Percentiles rank a stretch among this genome's conserved stretches.
Evolutionary conservation across 305 asterid species (phyloP).

Genomic region (Fraxinus dipetala): DNA sequence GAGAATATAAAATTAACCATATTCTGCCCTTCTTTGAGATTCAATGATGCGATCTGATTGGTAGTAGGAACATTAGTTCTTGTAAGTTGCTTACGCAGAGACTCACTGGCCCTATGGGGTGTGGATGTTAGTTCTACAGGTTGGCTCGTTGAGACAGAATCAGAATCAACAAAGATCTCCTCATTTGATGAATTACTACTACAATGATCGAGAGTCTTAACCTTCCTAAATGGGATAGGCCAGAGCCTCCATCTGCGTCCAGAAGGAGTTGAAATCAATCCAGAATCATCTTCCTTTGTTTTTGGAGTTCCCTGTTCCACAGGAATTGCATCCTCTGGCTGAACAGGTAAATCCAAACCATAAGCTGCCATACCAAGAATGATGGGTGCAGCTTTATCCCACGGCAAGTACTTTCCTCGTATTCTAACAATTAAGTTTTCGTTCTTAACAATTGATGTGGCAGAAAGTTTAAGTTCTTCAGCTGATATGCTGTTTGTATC

Average conservation of each 20-base stretch:
- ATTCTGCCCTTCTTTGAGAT: conserved; percentile 54
- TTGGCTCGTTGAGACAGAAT: conserved; percentile 42
- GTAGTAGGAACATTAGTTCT: conserved; percentile 85
- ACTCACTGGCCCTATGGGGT: conserved; percentile 32
- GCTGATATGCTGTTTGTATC: conserved; percentile 48
- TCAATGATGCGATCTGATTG: conserved; percentile 76
- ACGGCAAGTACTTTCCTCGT: conserved; percentile 61
- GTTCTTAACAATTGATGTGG: conserved; percentile 40
- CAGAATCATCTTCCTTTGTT: conserved; percentile 42
- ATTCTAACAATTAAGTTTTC: conserved; percentile 31
- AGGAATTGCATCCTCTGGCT: conserved; percentile 40
- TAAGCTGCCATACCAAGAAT: conserved; percentile 70
- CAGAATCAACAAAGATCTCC: conserved; percentile 58
- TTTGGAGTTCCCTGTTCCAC: conserved; percentile 44
- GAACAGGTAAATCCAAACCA: conserved; percentile 52
- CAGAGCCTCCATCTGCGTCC: conserved; percentile 87
- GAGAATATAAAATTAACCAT: conserved; percentile 47
- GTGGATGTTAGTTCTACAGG: conserved; percentile 33
- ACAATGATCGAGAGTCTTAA: conserved; percentile 62
- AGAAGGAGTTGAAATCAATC: conserved; percentile 43
- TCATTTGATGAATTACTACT: conserved; percentile 49
- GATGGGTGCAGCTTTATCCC: conserved; percentile 75
- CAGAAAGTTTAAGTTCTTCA: conserved; percentile 58
- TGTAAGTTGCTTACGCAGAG: conserved; percentile 60
- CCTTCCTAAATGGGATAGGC: conserved; percentile 82